phyloP scores from a whole-genome alignment of 2,329 filamentous ascomycete genomes.

The Microsporum ferrugineum region DNA sequence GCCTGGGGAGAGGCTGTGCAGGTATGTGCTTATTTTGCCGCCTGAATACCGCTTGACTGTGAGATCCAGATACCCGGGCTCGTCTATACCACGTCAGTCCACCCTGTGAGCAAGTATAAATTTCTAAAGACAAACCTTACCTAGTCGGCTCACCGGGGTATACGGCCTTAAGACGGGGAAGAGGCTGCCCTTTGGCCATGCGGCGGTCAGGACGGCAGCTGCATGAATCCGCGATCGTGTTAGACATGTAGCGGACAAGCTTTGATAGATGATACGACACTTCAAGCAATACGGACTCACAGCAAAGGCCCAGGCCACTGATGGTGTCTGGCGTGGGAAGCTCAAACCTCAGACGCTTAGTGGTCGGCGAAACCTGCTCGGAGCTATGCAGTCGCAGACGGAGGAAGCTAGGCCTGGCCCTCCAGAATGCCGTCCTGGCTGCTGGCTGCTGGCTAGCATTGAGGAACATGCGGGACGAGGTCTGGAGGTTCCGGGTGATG shows the following conservation, averaged over 20 bases:
- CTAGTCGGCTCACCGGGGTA: constrained; percentile 48
- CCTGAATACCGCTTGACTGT: constrained; percentile 58
- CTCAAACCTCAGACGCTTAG: neutral
- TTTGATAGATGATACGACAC: too few species aligned
- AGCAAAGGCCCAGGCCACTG: neutral
- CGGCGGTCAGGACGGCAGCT: constrained; percentile 42
- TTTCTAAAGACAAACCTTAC: constrained; percentile 24
- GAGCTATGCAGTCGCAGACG: neutral
- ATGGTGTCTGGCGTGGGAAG: neutral
- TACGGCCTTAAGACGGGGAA: constrained; percentile 54
- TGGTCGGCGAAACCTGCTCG: neutral
- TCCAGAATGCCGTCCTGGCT: neutral
- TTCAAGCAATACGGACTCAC: neutral
- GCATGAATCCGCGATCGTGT: neutral
- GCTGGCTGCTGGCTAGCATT: neutral
- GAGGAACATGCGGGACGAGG: neutral
- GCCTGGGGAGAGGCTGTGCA: constrained; percentile 55
- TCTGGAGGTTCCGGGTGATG: neutral
- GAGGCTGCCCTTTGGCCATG: constrained; percentile 47
- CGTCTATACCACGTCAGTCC: constrained; percentile 29
- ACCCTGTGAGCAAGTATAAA: neutral
- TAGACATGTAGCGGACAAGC: neutral
- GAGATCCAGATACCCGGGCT: constrained; percentile 50
- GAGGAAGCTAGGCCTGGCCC: neutral
- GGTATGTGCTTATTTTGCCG: constrained; percentile 52